Evolutionary conservation across 2,329 filamentous ascomycete genomes (phyloP).

Genomic region (Scorias spongiosa): DNA sequence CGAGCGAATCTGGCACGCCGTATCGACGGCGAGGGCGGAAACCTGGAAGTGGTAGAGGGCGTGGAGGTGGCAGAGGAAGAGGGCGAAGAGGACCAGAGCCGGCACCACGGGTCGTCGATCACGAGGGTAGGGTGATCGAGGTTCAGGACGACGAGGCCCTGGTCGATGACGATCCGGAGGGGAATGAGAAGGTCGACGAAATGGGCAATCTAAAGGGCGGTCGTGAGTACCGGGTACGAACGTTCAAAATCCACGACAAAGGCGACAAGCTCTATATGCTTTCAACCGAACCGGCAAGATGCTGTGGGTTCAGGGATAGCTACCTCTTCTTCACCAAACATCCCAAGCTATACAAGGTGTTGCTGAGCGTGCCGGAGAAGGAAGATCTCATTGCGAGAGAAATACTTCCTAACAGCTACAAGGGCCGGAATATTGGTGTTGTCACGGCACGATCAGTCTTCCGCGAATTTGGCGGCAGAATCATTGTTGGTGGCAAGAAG

Average conservation of each 20-base stretch:
- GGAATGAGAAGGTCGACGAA: slow-evolving; percentile 88
- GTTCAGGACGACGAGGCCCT: slow-evolving; percentile 89
- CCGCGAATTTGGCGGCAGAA: slow-evolving; percentile 86
- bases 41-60: slow-evolving; percentile 21
- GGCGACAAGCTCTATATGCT: slow-evolving; percentile 90
- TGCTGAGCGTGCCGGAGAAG: slow-evolving; percentile 95
- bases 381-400: slow-evolving; percentile 88
- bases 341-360: slow-evolving; percentile 90
- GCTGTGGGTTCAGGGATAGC: slow-evolving; percentile 92
- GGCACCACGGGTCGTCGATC: slow-evolving; percentile 54
- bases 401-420: slow-evolving; percentile 96
- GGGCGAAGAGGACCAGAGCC: slow-evolving; percentile 56
- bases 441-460: slow-evolving; percentile 95
- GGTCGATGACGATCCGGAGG: slow-evolving; percentile 71
- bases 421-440: slow-evolving; percentile 90
- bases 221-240: slow-evolving; percentile 86
- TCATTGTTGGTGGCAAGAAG: slow-evolving; percentile 78
- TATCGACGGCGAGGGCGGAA: slow-evolving; percentile 34
- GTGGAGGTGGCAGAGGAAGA: slow-evolving; percentile 19
- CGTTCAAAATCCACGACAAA: slow-evolving; percentile 76
- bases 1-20: slow-evolving; percentile 33
- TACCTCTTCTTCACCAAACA: slow-evolving; percentile 99
- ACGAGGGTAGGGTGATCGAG: slow-evolving; percentile 59
- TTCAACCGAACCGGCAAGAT: slow-evolving; percentile 91
- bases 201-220: slow-evolving; percentile 66